Evolutionary conservation across 1,139 yeast genomes (phyloP), one percentile per base, ranked within the genome.

Genomic region (Suhomyces bribrorum): DNA sequence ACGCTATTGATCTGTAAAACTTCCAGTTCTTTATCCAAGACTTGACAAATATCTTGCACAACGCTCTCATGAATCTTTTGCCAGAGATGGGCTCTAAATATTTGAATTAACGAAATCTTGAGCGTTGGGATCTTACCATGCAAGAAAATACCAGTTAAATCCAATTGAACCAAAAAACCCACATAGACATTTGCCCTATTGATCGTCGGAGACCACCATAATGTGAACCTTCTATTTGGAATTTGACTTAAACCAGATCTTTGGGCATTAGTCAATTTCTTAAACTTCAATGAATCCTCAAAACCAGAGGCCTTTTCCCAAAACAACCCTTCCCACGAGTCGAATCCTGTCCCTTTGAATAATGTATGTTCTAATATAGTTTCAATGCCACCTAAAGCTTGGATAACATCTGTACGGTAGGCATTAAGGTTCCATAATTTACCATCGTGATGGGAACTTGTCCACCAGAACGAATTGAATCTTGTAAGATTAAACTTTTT

Each of bases 121-220:
- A 94, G 70, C 0, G 99, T 92, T 4, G 99, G 99, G 47, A 94
- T 94, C 61, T 94, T 94, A 53, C 99, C 99, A 57, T 94, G 99
- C 38, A 94, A 70, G 61, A 92, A 92, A 24, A 94, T 92, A 54
- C 98, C 99, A 0, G 99, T 94, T 53, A 94, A 71, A 64, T 94
- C 99, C 31, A 94, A 73, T 61, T 94, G 99, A 23, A 94, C 98
- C 58, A 89, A 74, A 68, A 92, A 94, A 25, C 99, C 99, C 43
- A 94, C 97, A 56, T 94, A 94, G 16, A 94, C 98, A 55, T 94
- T 92, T 5, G 98, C 98, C 50, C 99, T 78, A 53, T 94, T 94
- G 50, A 94, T 94, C 1, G 99, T 94, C 6, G 99, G 99, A 1
- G 97, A 89, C 99, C 99, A 94, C 99, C 99, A 94, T 31, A 94